Base-by-base conservation (phyloP, 148 eudicot species). In the Oxyria digyna region DNA sequence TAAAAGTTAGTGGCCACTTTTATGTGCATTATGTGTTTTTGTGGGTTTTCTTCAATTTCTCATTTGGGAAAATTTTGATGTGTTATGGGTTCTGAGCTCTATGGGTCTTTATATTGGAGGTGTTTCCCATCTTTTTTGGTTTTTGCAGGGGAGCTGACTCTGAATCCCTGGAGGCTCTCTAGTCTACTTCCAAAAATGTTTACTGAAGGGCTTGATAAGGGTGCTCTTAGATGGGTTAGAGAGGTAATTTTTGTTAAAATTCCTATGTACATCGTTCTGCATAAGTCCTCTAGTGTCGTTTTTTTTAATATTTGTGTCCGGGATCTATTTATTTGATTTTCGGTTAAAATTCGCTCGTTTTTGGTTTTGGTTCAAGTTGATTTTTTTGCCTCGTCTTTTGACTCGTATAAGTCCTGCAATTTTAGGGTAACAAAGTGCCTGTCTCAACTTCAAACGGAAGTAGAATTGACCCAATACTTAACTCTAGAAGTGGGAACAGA, bases 171-270 rank as follows among this genome's bases (percentile, higher is more conserved):
- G 29, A 32, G 50, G 3, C 50, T 45, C 50, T 20, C 18, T 15
- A n/a, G n/a, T n/a, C n/a, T n/a, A 20, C 15, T 23, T 31, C 31
- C 62, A 15, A 63, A 55, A 13, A 87, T 87, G 93, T 87, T 87
- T 71, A 85, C 89, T n/a, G 78, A 87, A 73, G 93, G 93, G 3
- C 83, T 85, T 8, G 93, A 87, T 71, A 84, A 74, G 74, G 85
- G 73, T 74, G 86, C 89, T 74, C 89, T 85, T 33, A 77, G 75
- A 77, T 87, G 93, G 93, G 89, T 85, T 50, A 71, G 67, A 67
- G 85, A 85, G 89, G 93, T 87, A 70, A 31, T 63, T 13, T 17
- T 32, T 15, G 38, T 31, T 3, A 7, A 0, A 63, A 15, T 63
- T 63, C 2, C 21, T 3, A 32, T 38, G 11, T 17, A 62, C 67